Conservation (phyloP, 2,329 filamentous ascomycete genomes). For the Fusarium clavum region DNA sequence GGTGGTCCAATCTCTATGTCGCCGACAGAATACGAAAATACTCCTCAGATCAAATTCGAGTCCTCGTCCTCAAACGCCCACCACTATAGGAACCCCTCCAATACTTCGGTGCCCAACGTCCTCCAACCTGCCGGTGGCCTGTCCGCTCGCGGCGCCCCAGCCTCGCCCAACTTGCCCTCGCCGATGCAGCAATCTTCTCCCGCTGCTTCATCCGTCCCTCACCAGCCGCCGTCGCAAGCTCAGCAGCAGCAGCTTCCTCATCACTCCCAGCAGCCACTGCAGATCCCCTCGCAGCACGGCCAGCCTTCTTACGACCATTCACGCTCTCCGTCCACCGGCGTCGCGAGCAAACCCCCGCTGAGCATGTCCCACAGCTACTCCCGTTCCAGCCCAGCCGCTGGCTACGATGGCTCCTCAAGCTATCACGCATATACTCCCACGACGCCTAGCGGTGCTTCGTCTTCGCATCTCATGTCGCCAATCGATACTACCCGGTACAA, state of each 20-base stretch:
- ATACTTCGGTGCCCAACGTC: constrained; percentile 66
- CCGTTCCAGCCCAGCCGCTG: constrained; percentile 80
- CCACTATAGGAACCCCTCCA: constrained; percentile 55
- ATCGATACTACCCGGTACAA: constrained; percentile 65
- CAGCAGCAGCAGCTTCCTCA: constrained; percentile 49
- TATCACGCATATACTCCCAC: constrained; percentile 70
- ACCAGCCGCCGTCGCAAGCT: constrained; percentile 52
- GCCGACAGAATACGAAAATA: constrained; percentile 64
- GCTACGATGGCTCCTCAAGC: constrained; percentile 64
- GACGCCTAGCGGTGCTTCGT: constrained; percentile 68
- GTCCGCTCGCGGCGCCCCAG: constrained; percentile 51
- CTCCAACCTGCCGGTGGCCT: constrained; percentile 66
- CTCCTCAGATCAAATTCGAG: constrained; percentile 65
- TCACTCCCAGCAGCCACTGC: constrained; percentile 49
- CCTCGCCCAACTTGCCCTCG: constrained; percentile 57
- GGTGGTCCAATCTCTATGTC: constrained; percentile 51
- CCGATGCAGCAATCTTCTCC: constrained; percentile 58
- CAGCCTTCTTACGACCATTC: constrained; percentile 63
- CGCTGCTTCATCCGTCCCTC: constrained; percentile 45
- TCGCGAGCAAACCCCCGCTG: constrained; percentile 74
- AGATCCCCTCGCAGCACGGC: constrained; percentile 62
- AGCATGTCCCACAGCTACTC: constrained; percentile 81
- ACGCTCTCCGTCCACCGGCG: constrained; percentile 42
- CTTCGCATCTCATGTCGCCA: constrained; percentile 74
- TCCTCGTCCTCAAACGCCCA: constrained; percentile 56